A percentile compares a stretch with the other conserved stretches of the same genome.
Evolutionary conservation across 768 basidiomycete genomes (phyloP).

Genomic region (Suillus subluteus): DNA sequence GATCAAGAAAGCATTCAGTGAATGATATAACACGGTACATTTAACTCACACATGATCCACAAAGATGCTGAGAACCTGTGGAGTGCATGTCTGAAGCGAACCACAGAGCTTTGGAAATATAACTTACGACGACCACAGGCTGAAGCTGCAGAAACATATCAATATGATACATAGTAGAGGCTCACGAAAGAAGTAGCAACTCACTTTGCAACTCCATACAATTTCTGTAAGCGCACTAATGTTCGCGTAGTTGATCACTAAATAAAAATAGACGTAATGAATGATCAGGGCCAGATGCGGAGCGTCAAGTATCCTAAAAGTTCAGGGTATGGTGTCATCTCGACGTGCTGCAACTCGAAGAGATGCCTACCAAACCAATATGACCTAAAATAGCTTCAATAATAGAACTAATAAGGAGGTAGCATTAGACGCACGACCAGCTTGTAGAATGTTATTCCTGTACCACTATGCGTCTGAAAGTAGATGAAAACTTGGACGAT

Average conservation of each 20-base stretch:
- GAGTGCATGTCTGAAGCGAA: not conserved
- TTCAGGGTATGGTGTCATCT: not conserved
- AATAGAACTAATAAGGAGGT: not conserved
- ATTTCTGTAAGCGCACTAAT: constrained; percentile 30
- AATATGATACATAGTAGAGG: too few relatives aligned
- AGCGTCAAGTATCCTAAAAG: constrained; percentile 38
- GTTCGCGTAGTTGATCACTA: constrained; percentile 38
- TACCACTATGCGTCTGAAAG: not conserved
- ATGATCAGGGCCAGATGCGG: constrained; percentile 38
- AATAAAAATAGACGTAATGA: constrained; percentile 40
- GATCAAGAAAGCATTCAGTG: not conserved
- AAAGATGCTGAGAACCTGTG: not conserved
- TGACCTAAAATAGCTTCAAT: not conserved
- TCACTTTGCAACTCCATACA: constrained; percentile 28
- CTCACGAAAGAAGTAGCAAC: not conserved
- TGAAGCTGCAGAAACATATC: not conserved
- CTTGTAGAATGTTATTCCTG: not conserved
- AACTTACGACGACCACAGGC: not conserved
- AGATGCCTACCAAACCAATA: not conserved
- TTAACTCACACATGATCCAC: not conserved
- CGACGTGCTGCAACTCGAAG: not conserved
- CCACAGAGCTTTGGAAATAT: too few relatives aligned
- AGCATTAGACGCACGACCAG: not conserved
- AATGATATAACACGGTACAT: not conserved
- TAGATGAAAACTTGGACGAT: constrained; percentile 4